Base-by-base conservation (phyloP, 2,329 filamentous ascomycete species). In the Cephalotrichum gorgonifer region DNA sequence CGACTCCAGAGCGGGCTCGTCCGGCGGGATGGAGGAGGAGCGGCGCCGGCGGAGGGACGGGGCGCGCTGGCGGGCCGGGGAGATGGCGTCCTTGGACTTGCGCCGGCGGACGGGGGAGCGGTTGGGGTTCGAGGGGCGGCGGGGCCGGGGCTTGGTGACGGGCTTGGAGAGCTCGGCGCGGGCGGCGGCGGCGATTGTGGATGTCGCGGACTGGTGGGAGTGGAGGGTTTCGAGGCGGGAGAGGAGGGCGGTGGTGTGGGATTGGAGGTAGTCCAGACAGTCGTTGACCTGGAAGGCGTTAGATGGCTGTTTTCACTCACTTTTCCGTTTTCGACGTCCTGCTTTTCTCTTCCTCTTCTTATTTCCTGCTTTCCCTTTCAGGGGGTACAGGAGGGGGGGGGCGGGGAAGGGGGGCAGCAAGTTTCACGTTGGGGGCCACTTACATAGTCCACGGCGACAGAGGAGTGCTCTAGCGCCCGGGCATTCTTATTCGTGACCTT, bases 381-480 rank as follows among this genome's bases (percentile, higher is more conserved):
- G n/a, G n/a, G 0, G 3, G 17, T 3, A 11, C 0, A 4, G 6
- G 30, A 0, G 2, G 1, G 1, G 25, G 3, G 33, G 17, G 9
- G 30, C 15, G 14, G 3, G 14, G 17, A 15, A 3, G n/a, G n/a
- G n/a, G n/a, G n/a, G n/a, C n/a, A n/a, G n/a, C n/a, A n/a, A n/a
- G n/a, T n/a, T n/a, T n/a, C n/a, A n/a, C n/a, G n/a, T n/a, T n/a
- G n/a, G n/a, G n/a, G n/a, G n/a, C n/a, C n/a, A 62, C 73, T 30
- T 59, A 79, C 76, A 54, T 81, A 81, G 56, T 65, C 59, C 2
- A 78, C 56, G 2, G 75, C 74, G 5, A 66, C 64, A 0, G 67
- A 64, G 1, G 75, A 71, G 30, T 69, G 68, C 9, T 61, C 62
- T n/a, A 73, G 54, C 22, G 64, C 69, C 33, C 71, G 65, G 1